Evolutionary conservation across 306 rosid species (phyloP).

Genomic region (Comarum palustre): DNA sequence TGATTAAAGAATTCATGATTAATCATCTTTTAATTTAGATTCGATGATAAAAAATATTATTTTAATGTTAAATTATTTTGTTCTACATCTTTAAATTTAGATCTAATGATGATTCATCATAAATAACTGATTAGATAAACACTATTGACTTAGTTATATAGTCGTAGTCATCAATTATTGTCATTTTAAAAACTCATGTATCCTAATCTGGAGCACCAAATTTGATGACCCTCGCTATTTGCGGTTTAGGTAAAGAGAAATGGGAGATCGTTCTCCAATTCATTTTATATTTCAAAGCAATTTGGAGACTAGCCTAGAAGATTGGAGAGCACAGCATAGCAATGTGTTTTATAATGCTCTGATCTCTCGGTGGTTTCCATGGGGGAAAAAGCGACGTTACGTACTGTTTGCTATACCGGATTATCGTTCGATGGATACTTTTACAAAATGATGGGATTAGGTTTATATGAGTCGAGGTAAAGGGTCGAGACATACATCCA

Average conservation of each 20-base stretch:
- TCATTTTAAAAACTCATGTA: constrained; percentile 10
- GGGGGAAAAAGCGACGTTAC: neutral
- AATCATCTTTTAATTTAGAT: too few species aligned
- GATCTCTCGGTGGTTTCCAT: neutral
- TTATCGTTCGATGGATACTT: neutral
- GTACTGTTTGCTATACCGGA: neutral
- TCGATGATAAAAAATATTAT: too few species aligned
- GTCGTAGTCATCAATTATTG: constrained; percentile 16
- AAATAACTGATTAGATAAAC: too few species aligned
- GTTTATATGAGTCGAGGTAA: too few species aligned
- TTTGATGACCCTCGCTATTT: constrained; percentile 10
- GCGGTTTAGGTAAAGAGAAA: neutral
- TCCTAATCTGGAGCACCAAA: constrained; percentile 9
- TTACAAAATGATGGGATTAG: too few species aligned
- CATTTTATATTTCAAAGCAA: neutral
- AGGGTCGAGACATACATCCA: too few species aligned
- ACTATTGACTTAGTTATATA: too few species aligned
- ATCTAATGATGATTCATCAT: too few species aligned
- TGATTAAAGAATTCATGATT: too few species aligned
- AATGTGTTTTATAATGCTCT: constrained; percentile 6
- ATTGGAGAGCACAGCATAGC: neutral
- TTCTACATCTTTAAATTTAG: too few species aligned
- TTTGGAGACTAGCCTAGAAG: constrained; percentile 18
- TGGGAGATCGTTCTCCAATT: constrained; percentile 3
- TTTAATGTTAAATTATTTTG: too few species aligned